Evolutionary conservation across 83 land plant genomes (phyloP).

Genomic region (Picea engelmannii): DNA sequence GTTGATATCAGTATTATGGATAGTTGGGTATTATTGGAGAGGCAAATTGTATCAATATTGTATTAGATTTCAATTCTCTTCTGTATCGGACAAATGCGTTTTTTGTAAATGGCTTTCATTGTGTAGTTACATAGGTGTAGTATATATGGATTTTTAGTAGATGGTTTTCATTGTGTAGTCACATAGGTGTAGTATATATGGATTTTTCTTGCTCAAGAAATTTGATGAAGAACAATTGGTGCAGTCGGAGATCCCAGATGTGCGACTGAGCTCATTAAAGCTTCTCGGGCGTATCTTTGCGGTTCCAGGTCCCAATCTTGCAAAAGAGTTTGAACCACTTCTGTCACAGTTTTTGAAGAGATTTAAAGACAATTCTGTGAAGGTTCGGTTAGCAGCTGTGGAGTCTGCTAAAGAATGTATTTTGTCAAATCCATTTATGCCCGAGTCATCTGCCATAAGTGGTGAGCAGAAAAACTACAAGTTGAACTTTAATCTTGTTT

Average conservation of each 20-base stretch:
- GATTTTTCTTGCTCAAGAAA: background rate
- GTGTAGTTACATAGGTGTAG: background rate
- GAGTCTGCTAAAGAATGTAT: too few relatives aligned
- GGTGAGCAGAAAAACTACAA: too few relatives aligned
- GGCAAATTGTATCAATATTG: background rate
- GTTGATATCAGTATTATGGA: background rate
- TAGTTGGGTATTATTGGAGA: too few relatives aligned
- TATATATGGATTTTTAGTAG: background rate
- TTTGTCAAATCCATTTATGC: too few relatives aligned
- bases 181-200: background rate
- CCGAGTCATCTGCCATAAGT: too few relatives aligned
- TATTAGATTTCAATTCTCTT: background rate
- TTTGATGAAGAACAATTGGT: background rate
- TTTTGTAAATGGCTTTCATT: background rate
- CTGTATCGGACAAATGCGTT: background rate
- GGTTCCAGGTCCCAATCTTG: slow-evolving; percentile 33
- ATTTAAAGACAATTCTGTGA: too few relatives aligned
- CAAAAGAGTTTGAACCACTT: slow-evolving; percentile 36
- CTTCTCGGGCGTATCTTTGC: slow-evolving; percentile 47
- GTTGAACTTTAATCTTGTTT: too few relatives aligned
- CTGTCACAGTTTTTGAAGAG: slow-evolving; percentile 25
- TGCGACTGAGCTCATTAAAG: slow-evolving; percentile 37
- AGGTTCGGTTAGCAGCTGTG: too few relatives aligned
- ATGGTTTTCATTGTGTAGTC: background rate
- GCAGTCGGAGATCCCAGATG: background rate